These are phyloP conservation scores for Cladochytrium replicatum DNA, from an alignment of 192 early-diverging fungal genomes.

Conservation along the genomic window DNA sequence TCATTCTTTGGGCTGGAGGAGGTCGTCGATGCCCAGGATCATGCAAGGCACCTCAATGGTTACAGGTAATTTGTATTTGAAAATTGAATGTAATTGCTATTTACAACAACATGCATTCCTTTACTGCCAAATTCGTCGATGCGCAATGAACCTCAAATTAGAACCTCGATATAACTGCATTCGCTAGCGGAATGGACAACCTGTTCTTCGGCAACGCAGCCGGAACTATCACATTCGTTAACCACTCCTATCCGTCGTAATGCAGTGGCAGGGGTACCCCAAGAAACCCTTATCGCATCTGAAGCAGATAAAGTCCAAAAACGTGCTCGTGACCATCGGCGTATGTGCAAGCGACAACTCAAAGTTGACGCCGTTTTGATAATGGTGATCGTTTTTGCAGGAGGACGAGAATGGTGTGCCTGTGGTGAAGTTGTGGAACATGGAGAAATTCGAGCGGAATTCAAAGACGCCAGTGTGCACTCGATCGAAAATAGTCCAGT, in stretches of 20 bases:
- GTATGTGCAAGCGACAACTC: slow-evolving; percentile 32
- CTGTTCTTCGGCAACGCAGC: slow-evolving; percentile 36
- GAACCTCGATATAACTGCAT: slow-evolving; percentile 34
- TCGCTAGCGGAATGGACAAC: slow-evolving; percentile 39
- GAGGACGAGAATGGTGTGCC: slow-evolving; percentile 41
- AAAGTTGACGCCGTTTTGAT: too few species aligned
- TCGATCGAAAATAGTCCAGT: slow-evolving; percentile 58
- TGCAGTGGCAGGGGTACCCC: slow-evolving; percentile 22
- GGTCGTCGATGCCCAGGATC: slow-evolving; percentile 48
- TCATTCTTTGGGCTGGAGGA: slow-evolving; percentile 61
- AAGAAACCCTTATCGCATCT: slow-evolving; percentile 71
- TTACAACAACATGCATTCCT: too few species aligned
- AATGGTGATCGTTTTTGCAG: slow-evolving; percentile 13
- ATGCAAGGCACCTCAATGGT: slow-evolving; percentile 42
- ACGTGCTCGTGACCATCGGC: slow-evolving; percentile 69
- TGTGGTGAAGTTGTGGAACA: slow-evolving; percentile 71
- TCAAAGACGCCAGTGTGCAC: slow-evolving; percentile 42
- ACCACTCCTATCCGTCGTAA: slow-evolving; percentile 23
- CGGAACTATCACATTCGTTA: slow-evolving; percentile 19
- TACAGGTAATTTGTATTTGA: too few species aligned
- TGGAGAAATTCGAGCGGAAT: slow-evolving; percentile 48
- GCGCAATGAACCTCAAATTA: slow-evolving; percentile 3
- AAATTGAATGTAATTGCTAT: too few species aligned
- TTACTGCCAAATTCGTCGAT: background rate
- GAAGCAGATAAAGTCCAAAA: slow-evolving; percentile 66